Evolutionary conservation across 225 moss, liverwort and hornwort genomes (phyloP).

Genomic region (Takakia lepidozioides): DNA sequence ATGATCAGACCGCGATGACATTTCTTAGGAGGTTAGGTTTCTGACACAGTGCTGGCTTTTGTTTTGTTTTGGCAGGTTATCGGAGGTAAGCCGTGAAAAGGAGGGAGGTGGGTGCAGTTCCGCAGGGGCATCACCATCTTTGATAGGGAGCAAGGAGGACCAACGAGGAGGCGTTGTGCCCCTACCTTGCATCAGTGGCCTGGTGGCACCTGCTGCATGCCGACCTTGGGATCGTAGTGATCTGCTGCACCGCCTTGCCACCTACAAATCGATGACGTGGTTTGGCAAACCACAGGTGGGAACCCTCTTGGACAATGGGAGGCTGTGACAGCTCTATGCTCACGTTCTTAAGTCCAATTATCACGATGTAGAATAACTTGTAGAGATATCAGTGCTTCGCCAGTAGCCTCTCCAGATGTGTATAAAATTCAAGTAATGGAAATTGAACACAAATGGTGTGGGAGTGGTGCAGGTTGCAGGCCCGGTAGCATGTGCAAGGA

Average conservation of each 20-base stretch:
- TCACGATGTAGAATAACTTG: too few species aligned
- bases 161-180: conserved; percentile 15
- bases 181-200: too few species aligned
- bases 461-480: conserved; percentile 58
- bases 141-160: conserved; percentile 26
- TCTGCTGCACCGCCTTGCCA: conserved; percentile 75
- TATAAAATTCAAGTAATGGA: too few species aligned
- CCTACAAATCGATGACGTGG: conserved; percentile 97
- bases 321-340: not conserved
- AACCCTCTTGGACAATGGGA: conserved; percentile 1
- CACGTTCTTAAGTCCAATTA: too few species aligned
- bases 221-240: conserved; percentile 98
- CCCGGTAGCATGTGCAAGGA: conserved; percentile 92
- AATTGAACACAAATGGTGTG: not conserved
- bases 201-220: conserved; percentile 43
- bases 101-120: conserved; percentile 43
- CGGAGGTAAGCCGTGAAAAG: not conserved
- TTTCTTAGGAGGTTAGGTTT: too few species aligned
- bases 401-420: too few species aligned
- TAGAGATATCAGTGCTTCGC: too few species aligned
- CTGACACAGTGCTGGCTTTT: not conserved
- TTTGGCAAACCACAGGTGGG: conserved; percentile 90
- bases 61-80: not conserved
- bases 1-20: too few species aligned
- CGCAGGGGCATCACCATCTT: conserved; percentile 50